Conservation (phyloP, 495 filamentous ascomycete genomes). For the Penicillium cinerascens region DNA sequence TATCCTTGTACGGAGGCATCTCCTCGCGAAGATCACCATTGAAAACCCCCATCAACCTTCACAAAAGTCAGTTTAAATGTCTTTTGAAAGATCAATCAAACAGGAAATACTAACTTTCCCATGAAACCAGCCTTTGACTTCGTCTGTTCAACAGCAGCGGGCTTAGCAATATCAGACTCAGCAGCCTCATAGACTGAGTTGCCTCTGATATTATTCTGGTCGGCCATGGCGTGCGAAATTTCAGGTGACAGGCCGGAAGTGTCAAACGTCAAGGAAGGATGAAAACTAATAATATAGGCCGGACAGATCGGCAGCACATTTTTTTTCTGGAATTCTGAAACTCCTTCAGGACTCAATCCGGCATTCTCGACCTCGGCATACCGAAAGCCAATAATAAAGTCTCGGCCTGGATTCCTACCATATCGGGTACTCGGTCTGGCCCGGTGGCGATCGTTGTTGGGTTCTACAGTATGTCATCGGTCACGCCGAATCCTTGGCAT, state of each 20-base stretch:
- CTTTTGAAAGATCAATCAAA: no score
- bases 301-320: background rate
- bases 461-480: no score
- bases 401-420: background rate
- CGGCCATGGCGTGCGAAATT: slow-evolving; percentile 5
- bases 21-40: no score
- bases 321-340: no score
- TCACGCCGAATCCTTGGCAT: no score
- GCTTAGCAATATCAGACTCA: background rate
- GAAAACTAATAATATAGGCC: background rate
- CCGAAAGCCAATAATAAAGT: slow-evolving; percentile 8
- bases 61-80: background rate
- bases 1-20: slow-evolving; percentile 3
- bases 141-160: background rate
- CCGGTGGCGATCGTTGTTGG: no score
- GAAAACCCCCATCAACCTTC: background rate
- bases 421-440: no score
- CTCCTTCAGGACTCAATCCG: background rate
- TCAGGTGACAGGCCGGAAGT: background rate
- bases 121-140: background rate
- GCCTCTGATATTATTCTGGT: slow-evolving; percentile 3
- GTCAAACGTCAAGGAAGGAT: background rate
- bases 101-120: no score
- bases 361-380: slow-evolving; percentile 5
- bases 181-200: slow-evolving; percentile 10